These are phyloP conservation scores for Crepidotus sp. DNA, from an alignment of 1,284 basidiomycete species.

Conservation along the genomic window DNA sequence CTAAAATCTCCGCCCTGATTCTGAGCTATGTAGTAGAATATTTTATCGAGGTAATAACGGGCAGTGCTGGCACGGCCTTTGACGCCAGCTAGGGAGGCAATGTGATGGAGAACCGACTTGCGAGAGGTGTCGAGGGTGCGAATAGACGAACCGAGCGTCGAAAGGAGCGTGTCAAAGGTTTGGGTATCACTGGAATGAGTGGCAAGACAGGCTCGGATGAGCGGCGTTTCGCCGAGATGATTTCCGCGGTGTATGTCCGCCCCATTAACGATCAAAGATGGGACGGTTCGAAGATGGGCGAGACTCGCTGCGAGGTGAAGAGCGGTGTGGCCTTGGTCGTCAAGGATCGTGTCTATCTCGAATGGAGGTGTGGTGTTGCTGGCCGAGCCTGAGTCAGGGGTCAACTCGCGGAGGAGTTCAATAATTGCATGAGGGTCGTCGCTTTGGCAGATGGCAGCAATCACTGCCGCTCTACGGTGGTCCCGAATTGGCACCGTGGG, in stretches of 20 bases:
- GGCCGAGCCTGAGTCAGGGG: conserved; percentile 31
- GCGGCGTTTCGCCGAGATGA: conserved; percentile 88
- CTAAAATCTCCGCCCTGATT: conserved; percentile 66
- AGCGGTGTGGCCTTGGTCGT: conserved; percentile 92
- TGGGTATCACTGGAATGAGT: conserved; percentile 82
- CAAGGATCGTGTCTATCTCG: conserved; percentile 77
- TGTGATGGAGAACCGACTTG: conserved; percentile 90
- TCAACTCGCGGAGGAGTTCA: conserved; percentile 55
- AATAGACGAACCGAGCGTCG: conserved; percentile 61
- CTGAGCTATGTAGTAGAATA: conserved; percentile 78
- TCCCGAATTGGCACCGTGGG: conserved; percentile 52
- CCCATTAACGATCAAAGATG: conserved; percentile 61
- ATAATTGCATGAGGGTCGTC: conserved; percentile 59
- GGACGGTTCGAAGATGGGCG: conserved; percentile 59
- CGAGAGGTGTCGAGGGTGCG: conserved; percentile 87
- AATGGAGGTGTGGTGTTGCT: conserved; percentile 25
- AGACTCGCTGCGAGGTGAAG: conserved; percentile 91
- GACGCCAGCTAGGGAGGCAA: conserved; percentile 84
- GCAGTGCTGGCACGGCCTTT: conserved; percentile 81
- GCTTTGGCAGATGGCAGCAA: conserved; percentile 55
- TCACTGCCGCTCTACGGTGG: conserved; percentile 47
- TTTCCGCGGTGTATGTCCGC: conserved; percentile 89
- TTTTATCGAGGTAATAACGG: conserved; percentile 86
- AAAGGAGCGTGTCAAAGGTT: conserved; percentile 64
- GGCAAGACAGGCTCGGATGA: conserved; percentile 87